Evolutionary conservation across 2,329 filamentous ascomycete genomes (phyloP).

Genomic region (Beauveria varroae): DNA sequence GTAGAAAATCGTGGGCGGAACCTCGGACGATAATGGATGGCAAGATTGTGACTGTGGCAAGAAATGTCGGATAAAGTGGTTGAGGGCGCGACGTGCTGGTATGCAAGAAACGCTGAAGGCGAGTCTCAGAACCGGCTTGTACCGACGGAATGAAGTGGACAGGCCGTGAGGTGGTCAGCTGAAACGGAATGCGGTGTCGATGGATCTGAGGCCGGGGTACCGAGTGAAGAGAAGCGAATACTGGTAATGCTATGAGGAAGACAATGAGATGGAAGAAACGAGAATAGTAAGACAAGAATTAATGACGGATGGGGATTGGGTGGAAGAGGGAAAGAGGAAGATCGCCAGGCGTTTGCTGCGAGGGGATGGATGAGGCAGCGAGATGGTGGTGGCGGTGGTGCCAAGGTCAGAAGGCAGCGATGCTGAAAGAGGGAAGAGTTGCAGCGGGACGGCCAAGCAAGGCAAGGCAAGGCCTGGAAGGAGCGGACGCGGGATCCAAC

Average conservation of each 20-base stretch:
- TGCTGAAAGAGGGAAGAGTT: conserved; percentile 9
- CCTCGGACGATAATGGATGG: not conserved
- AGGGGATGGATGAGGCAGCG: not conserved
- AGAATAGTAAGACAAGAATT: not conserved
- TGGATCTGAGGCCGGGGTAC: conserved; percentile 3
- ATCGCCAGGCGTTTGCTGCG: not conserved
- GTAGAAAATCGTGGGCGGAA: not conserved
- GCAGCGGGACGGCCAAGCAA: not conserved
- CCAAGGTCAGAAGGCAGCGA: conserved; percentile 4
- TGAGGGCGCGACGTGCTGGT: not conserved
- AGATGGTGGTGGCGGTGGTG: not conserved
- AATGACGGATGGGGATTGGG: not conserved
- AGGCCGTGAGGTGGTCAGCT: conserved; percentile 3
- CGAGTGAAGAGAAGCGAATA: not conserved
- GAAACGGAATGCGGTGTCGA: not conserved
- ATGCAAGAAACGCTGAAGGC: conserved; percentile 1
- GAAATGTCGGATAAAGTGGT: not conserved
- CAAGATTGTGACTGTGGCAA: not conserved
- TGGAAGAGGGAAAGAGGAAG: not conserved
- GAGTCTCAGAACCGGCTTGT: conserved; percentile 5
- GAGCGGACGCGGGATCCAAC: not conserved
- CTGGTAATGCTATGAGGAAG: not conserved
- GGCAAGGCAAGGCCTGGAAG: not conserved
- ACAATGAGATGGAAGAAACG: not conserved
- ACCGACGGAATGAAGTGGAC: not conserved